Base-by-base conservation (phyloP, 306 rosid species). In the Cucumis hystrix region DNA sequence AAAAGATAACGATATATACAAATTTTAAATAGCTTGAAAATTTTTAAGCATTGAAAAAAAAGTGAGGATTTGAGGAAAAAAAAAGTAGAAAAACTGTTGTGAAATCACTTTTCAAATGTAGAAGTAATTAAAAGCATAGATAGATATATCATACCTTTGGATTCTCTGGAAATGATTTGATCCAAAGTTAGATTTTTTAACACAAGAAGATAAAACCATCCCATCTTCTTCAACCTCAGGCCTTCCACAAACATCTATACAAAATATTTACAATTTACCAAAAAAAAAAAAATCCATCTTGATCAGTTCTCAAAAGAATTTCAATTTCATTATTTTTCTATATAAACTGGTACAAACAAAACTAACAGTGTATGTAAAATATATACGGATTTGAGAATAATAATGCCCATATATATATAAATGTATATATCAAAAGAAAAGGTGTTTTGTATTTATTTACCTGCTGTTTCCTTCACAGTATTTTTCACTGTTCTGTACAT, bases 401-500 rank as follows among this genome's bases (percentile, higher is more conserved):
- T 45, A 45, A 15, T 41, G 74, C 20, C 18, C 11, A n/a, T 68
- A 5, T 6, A 52, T 4, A 28, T 16, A 5, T 1, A 1, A 43
- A 11, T 9, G 13, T 43, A 3, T 10, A 43, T 12, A 43, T 43
- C 9, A 47, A 47, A 74, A 74, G 23, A 54, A 20, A 56, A 21
- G 37, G 65, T 33, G 52, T 55, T 33, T 70, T 70, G 57, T 52
- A 52, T 21, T 23, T 47, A 13, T 41, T 84, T 91, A 91, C 97
- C 98, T 86, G 90, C 98, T 86, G 90, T 76, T 68, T 84, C 90
- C 79, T 86, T 91, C 75, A 58, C 93, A 82, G 96, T 89, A 85
- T 89, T 89, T 91, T 89, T 93, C 93, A 93, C 98, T 84, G 98
- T 93, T 89, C 98, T 88, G 83, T 89, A 93, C 98, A 93, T 93